phyloP scores from a whole-genome alignment of 345 rosid genomes.

The Nephelium lappaceum region DNA sequence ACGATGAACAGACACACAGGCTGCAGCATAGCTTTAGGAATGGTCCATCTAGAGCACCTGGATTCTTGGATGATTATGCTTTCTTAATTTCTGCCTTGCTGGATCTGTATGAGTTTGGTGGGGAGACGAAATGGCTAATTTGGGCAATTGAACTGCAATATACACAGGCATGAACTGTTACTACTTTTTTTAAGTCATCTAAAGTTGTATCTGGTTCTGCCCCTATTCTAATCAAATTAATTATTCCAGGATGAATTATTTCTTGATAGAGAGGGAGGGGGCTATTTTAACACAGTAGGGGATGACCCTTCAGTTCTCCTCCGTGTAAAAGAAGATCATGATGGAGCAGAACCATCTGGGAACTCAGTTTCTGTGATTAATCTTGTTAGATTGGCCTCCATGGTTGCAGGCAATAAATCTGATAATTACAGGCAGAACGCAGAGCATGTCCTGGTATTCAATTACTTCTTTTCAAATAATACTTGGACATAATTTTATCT shows the following conservation, averaged over 20 bases:
- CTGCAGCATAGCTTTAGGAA: constrained; percentile 80
- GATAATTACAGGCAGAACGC: constrained; percentile 60
- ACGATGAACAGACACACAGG: constrained; percentile 58
- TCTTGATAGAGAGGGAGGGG: constrained; percentile 90
- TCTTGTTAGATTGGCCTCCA: constrained; percentile 77
- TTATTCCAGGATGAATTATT: constrained; percentile 77
- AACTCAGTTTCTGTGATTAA: constrained; percentile 87
- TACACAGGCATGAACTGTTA: constrained; percentile 56
- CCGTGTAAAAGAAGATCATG: constrained; percentile 95
- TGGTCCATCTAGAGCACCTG: constrained; percentile 95
- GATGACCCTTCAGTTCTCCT: constrained; percentile 90
- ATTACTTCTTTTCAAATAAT: neutral
- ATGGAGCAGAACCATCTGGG: constrained; percentile 98
- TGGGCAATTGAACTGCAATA: constrained; percentile 88
- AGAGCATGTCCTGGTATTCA: constrained; percentile 72
- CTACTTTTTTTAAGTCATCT: neutral
- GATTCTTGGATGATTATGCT: constrained; percentile 92
- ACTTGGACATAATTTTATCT: neutral
- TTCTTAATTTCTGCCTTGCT: constrained; percentile 83
- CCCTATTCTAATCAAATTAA: neutral
- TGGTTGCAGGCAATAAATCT: constrained; percentile 58
- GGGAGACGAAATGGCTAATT: constrained; percentile 60
- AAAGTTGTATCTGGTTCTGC: neutral
- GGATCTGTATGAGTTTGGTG: constrained; percentile 82
- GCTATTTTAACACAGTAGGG: constrained; percentile 83